These are phyloP conservation scores for Sphagnurus paluster DNA, from an alignment of 1,284 basidiomycete species.

Conservation along the genomic window DNA sequence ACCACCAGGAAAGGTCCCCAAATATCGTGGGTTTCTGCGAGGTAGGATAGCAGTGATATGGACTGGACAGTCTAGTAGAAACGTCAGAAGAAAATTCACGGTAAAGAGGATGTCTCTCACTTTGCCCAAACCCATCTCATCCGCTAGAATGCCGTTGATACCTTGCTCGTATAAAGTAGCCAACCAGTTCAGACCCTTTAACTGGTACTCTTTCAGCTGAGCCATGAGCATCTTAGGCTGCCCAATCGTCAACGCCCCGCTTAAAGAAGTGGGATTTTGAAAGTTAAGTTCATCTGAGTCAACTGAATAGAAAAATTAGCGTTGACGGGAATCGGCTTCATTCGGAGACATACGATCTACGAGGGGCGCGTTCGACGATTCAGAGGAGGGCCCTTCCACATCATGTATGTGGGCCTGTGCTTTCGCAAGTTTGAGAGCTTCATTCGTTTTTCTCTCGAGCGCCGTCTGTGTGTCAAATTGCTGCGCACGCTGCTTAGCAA, in stretches of 20 bases:
- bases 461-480: conserved; percentile 86
- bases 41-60: conserved; percentile 94
- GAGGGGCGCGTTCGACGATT: conserved; percentile 34
- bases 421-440: conserved; percentile 69
- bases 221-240: conserved; percentile 98
- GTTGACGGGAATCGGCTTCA: background rate
- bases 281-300: conserved; percentile 98
- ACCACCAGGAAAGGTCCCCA: conserved; percentile 99
- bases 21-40: conserved; percentile 97
- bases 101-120: conserved; percentile 41
- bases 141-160: conserved; percentile 97
- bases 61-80: conserved; percentile 90
- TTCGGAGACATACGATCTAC: conserved; percentile 61
- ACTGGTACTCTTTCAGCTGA: conserved; percentile 96
- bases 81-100: conserved; percentile 2
- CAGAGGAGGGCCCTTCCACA: conserved; percentile 33
- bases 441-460: conserved; percentile 78
- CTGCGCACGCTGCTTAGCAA: conserved; percentile 80
- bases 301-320: conserved; percentile 46
- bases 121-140: conserved; percentile 99
- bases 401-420: conserved; percentile 61
- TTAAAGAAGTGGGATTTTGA: conserved; percentile 96
- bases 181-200: conserved; percentile 98
- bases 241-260: conserved; percentile 80
- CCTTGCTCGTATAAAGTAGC: conserved; percentile 98